Conservation (phyloP, 2,329 filamentous ascomycete species). For the Aspergillus quadrilineatus region DNA sequence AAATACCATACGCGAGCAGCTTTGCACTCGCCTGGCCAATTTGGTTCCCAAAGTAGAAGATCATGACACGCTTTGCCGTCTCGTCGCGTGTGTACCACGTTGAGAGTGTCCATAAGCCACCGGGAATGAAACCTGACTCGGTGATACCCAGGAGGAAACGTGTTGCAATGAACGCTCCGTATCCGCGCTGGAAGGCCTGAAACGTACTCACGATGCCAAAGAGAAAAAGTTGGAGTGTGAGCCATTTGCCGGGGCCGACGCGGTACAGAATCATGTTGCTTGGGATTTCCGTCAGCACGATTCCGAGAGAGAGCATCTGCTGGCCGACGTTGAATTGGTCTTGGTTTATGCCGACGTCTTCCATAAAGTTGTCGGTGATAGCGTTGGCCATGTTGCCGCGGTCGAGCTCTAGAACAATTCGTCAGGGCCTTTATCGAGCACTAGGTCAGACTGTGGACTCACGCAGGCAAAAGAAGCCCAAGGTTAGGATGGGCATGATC, state of each 20-base stretch:
- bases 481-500: slow-evolving; percentile 29
- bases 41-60: slow-evolving; percentile 17
- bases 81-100: slow-evolving; percentile 13
- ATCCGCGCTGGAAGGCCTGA: slow-evolving; percentile 53
- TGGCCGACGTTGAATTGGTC: slow-evolving; percentile 57
- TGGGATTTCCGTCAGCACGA: slow-evolving; percentile 50
- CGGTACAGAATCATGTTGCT: slow-evolving; percentile 55
- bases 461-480: slow-evolving; percentile 31
- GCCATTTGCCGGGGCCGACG: slow-evolving; percentile 55
- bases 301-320: slow-evolving; percentile 52
- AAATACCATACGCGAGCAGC: slow-evolving; percentile 13
- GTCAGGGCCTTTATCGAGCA: background rate
- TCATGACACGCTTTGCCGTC: slow-evolving; percentile 10
- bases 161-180: slow-evolving; percentile 50
- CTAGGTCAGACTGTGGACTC: background rate
- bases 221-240: slow-evolving; percentile 54
- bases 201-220: slow-evolving; percentile 57
- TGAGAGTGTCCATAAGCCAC: slow-evolving; percentile 27
- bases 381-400: slow-evolving; percentile 51
- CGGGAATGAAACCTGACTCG: slow-evolving; percentile 58
- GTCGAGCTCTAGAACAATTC: slow-evolving; percentile 23
- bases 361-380: slow-evolving; percentile 53
- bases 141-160: slow-evolving; percentile 55
- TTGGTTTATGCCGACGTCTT: slow-evolving; percentile 51
- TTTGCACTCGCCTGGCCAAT: slow-evolving; percentile 10